Conservation (phyloP, 495 filamentous ascomycete species). For the Barbatosphaeria neglecta region DNA sequence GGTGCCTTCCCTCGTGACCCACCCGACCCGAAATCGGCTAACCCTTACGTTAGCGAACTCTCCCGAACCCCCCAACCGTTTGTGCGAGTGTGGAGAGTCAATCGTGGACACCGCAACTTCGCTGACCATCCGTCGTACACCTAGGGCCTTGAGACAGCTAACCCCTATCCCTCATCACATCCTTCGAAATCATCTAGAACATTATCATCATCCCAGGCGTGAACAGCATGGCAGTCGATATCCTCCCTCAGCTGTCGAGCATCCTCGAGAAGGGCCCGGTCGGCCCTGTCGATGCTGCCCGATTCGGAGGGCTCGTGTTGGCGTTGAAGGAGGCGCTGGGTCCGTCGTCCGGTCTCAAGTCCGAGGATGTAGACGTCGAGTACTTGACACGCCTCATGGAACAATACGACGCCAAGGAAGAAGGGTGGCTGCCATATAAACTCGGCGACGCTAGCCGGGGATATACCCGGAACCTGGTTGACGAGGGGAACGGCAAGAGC, state of each 20-base stretch:
- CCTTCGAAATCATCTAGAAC: neutral
- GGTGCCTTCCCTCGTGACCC: neutral
- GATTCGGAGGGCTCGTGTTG: slow-evolving; percentile 62
- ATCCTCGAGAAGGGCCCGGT: neutral
- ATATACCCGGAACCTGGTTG: slow-evolving; percentile 84
- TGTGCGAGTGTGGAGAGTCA: neutral
- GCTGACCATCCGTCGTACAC: neutral
- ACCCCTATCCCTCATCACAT: neutral
- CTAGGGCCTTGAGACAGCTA: neutral
- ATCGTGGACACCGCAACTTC: neutral
- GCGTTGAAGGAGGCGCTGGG: slow-evolving; percentile 62
- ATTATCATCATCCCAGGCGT: neutral
- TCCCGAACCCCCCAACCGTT: neutral
- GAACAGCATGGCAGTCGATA: neutral
- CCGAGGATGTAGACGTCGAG: slow-evolving; percentile 62
- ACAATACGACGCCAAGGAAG: slow-evolving; percentile 50
- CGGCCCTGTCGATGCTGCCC: slow-evolving; percentile 13
- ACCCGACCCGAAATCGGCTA: neutral
- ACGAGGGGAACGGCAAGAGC: slow-evolving; percentile 82
- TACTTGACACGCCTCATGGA: slow-evolving; percentile 59
- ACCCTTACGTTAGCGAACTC: neutral
- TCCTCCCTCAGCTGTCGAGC: neutral
- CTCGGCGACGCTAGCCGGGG: slow-evolving; percentile 48
- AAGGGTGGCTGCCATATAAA: slow-evolving; percentile 65
- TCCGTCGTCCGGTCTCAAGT: slow-evolving; percentile 66